Percentiles rank a stretch among this genome's conserved stretches.
Evolutionary conservation across 1,284 basidiomycete genomes (phyloP).

Genomic region (Melampsora larici-populina): DNA sequence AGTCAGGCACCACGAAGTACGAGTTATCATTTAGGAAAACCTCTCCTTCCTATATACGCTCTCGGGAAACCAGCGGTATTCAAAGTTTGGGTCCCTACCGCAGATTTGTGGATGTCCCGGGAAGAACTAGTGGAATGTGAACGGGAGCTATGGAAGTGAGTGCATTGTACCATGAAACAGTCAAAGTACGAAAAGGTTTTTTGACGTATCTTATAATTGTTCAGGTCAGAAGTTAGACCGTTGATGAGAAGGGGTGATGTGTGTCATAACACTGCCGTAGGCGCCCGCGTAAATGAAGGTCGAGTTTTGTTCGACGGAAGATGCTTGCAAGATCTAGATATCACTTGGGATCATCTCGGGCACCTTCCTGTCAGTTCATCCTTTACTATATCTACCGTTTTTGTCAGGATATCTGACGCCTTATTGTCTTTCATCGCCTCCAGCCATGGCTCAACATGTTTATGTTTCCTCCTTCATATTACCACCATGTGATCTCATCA

Average conservation of each 20-base stretch:
- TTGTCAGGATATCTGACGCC: background rate
- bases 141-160: constrained; percentile 47
- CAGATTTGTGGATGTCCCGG: constrained; percentile 49
- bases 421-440: background rate
- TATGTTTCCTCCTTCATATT: constrained; percentile 53
- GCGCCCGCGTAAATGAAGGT: constrained; percentile 49
- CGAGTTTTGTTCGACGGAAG: constrained; percentile 54
- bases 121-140: constrained; percentile 51
- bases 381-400: background rate
- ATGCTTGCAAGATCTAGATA: constrained; percentile 52
- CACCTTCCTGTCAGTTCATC: constrained; percentile 51
- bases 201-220: background rate
- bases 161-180: background rate
- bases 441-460: constrained; percentile 54
- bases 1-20: background rate
- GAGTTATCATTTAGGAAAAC: background rate
- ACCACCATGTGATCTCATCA: constrained; percentile 54
- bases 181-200: background rate
- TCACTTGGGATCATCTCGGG: constrained; percentile 52
- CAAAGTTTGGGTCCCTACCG: constrained; percentile 54
- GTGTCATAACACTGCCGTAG: constrained; percentile 54
- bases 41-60: constrained; percentile 46
- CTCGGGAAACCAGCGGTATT: constrained; percentile 53
- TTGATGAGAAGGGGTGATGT: constrained; percentile 53
- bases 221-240: constrained; percentile 51